Base-by-base conservation (phyloP, 352 stramenopile species). In the Phytophthora nicotianae region DNA sequence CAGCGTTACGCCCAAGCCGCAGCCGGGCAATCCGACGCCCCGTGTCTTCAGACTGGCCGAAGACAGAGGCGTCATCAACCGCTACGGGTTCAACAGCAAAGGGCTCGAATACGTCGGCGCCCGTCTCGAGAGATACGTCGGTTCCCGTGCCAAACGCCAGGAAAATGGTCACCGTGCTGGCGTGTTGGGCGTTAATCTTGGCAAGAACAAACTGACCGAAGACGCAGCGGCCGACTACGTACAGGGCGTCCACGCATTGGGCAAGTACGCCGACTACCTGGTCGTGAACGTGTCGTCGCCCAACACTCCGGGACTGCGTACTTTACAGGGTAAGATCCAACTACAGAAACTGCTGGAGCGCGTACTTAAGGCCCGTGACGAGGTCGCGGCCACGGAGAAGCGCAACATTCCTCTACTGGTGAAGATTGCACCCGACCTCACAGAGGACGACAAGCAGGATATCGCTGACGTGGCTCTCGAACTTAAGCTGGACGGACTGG, bases 271-370 rank as follows among this genome's bases (percentile, higher is more conserved):
- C 8, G 97, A 99, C 71, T 99, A 99, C 70, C 63, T 99, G 11
- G 97, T 99, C 14, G 93, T 99, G 20, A 99, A 99, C 65, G 90
- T 99, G 29, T 98, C 93, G n/a, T 97, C 84, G 47, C 97, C 97
- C 26, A 99, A 99, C 79, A 99, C 95, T 4, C 95, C 97, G 0
- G 86, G 86, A 1, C 66, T 95, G n/a, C 83, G 86, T 4, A 84
- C 86, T 4, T 57, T 95, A 19, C 86, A 95, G 64, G 83, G 83
- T 43, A 91, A 93, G 48, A 69, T 88, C 47, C 84, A 94, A 38
- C 76, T 99, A 29, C 58, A 88, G 51, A 77, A 85, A 6, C 75
- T 97, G 11, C 65, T 97, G 17, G 79, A 69, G 21, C 81, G 77
- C 8, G 87, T 96, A 13, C 48, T 96, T 7, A 66, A 83, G 17